A percentile compares a stretch with the other conserved stretches of the same genome.
phyloP scores from a whole-genome alignment of 2,329 filamentous ascomycete species.

The Fonsecaea nubica region DNA sequence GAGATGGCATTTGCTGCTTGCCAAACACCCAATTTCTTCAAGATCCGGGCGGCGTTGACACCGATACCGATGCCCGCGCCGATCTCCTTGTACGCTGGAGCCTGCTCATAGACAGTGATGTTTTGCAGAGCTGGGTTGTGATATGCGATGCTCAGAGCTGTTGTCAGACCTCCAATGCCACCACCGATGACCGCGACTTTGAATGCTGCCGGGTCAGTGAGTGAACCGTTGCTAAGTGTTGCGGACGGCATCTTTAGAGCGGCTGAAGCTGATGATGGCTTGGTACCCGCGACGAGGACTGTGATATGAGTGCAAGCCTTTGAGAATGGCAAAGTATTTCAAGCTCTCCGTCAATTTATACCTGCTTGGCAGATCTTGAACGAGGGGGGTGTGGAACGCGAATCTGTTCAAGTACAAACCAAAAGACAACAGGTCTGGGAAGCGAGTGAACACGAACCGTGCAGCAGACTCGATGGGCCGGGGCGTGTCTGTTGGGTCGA shows the following conservation, averaged over 20 bases:
- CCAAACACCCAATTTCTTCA: constrained; percentile 44
- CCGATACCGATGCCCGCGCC: constrained; percentile 37
- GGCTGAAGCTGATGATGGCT: not conserved
- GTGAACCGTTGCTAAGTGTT: not conserved
- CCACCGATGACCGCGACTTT: constrained; percentile 49
- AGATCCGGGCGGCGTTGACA: constrained; percentile 28
- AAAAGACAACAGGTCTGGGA: not conserved
- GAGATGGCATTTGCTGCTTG: constrained; percentile 42
- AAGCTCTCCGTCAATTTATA: not conserved
- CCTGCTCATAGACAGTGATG: constrained; percentile 42
- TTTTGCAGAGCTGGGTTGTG: constrained; percentile 32
- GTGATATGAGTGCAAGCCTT: not conserved
- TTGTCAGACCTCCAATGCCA: constrained; percentile 50
- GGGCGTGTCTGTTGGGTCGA: not conserved
- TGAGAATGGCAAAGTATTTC: not conserved
- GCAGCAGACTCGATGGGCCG: not conserved
- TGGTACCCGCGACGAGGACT: not conserved
- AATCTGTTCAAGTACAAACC: not conserved
- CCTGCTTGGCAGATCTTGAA: constrained; percentile 3
- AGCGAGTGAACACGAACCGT: constrained; percentile 1
- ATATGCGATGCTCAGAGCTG: constrained; percentile 47
- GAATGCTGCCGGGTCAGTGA: constrained; percentile 4
- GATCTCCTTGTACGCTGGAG: constrained; percentile 33
- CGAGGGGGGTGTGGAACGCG: not conserved
- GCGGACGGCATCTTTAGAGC: not conserved